These are phyloP conservation scores for Orychophragmus violaceus DNA, from an alignment of 345 rosid genomes.

Conservation along the genomic window DNA sequence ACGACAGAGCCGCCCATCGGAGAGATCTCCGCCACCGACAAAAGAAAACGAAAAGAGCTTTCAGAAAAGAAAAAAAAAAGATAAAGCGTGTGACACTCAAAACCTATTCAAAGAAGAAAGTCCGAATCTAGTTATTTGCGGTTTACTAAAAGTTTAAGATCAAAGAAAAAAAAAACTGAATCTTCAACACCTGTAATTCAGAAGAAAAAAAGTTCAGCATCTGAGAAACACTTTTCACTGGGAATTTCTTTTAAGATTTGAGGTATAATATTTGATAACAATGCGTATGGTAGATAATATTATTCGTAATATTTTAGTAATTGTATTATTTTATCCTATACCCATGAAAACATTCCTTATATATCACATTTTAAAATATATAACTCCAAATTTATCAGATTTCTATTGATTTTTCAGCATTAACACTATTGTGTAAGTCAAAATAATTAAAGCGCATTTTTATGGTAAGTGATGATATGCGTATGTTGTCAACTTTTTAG, in stretches of 20 bases:
- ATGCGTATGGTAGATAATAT: not conserved
- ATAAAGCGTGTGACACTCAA: too few species aligned
- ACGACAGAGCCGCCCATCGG: too few species aligned
- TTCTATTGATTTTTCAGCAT: not conserved
- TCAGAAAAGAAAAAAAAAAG: too few species aligned
- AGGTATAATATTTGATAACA: not conserved
- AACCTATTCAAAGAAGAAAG: too few species aligned
- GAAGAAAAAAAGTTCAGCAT: not conserved
- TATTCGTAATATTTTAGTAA: not conserved
- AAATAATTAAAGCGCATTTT: not conserved
- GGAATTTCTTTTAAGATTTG: not conserved
- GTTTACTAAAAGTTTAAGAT: not conserved
- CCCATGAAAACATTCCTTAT: conserved; percentile 7
- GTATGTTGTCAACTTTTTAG: not conserved
- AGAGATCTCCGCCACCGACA: too few species aligned
- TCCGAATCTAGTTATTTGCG: too few species aligned
- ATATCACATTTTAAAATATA: not conserved
- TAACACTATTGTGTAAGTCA: not conserved
- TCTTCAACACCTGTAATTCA: not conserved
- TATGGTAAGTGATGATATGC: not conserved
- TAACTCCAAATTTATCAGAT: not conserved
- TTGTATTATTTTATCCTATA: not conserved
- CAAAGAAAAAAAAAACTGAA: not conserved
- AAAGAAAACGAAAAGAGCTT: too few species aligned
- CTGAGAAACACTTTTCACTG: not conserved